Evolutionary conservation across 805 yeast species (phyloP).

Genomic region (Blastobotrys terrestris): DNA sequence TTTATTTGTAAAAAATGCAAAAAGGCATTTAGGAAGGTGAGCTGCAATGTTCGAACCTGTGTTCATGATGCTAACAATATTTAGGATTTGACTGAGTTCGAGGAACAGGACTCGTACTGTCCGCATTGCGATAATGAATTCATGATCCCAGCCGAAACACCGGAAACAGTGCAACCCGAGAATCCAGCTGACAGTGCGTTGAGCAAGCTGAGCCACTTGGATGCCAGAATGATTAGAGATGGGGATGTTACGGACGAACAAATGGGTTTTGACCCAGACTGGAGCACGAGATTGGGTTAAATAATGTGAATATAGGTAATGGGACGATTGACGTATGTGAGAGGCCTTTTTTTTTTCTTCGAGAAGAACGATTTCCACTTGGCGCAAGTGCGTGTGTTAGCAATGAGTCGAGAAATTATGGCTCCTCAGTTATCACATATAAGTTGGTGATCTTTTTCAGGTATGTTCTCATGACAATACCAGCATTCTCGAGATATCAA

Average conservation of each 20-base stretch:
- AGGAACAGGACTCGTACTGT: conserved; percentile 31
- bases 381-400: no score
- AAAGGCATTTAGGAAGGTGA: conserved; percentile 29
- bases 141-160: conserved; percentile 23
- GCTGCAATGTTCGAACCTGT: not conserved
- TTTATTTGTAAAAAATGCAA: conserved; percentile 30
- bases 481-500: no score
- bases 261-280: conserved; percentile 22
- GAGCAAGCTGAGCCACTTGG: conserved; percentile 16
- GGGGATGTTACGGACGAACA: conserved; percentile 26
- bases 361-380: no score
- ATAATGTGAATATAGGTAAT: not conserved
- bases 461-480: no score
- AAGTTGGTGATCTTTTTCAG: no score
- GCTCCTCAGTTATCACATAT: no score
- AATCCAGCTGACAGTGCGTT: conserved; percentile 10
- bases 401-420: no score
- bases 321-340: not conserved
- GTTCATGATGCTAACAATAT: not conserved
- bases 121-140: conserved; percentile 32
- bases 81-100: conserved; percentile 28
- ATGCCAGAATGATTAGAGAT: conserved; percentile 28
- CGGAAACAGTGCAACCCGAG: conserved; percentile 6
- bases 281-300: conserved; percentile 20
- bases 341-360: no score